These are phyloP conservation scores for Penicillium bovifimosum DNA, from an alignment of 495 filamentous ascomycete genomes.

Conservation along the genomic window DNA sequence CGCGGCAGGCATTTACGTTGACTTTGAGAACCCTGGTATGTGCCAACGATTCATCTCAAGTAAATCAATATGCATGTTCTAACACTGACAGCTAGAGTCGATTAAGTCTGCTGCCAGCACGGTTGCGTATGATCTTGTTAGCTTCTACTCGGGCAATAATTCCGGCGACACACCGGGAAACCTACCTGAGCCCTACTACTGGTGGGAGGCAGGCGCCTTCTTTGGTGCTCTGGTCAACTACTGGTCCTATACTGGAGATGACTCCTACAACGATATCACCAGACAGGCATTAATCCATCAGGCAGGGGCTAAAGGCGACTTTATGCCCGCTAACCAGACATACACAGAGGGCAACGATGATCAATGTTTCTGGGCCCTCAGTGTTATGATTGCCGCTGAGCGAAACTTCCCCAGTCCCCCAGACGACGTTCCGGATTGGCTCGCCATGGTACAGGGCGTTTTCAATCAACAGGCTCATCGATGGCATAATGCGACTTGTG, in stretches of 20 bases:
- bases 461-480: constrained; percentile 63
- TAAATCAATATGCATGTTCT: not conserved
- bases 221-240: constrained; percentile 73
- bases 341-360: constrained; percentile 71
- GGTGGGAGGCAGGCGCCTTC: constrained; percentile 73
- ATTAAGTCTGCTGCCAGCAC: constrained; percentile 40
- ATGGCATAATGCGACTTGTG: constrained; percentile 62
- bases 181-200: constrained; percentile 67
- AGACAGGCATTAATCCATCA: constrained; percentile 63
- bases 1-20: not conserved
- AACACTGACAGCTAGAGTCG: constrained; percentile 27
- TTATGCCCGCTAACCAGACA: constrained; percentile 74
- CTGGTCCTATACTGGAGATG: constrained; percentile 71
- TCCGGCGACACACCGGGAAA: constrained; percentile 64
- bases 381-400: constrained; percentile 72
- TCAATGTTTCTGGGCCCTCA: constrained; percentile 76
- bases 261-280: constrained; percentile 59
- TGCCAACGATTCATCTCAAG: not conserved
- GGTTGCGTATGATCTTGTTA: constrained; percentile 37
- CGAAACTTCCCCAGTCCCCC: constrained; percentile 54
- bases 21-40: not conserved
- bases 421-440: constrained; percentile 56
- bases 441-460: constrained; percentile 67
- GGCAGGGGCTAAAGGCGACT: constrained; percentile 57
- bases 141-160: constrained; percentile 61